Conservation (phyloP, 1,284 basidiomycete species). For the Rhodotorula sp. region DNA sequence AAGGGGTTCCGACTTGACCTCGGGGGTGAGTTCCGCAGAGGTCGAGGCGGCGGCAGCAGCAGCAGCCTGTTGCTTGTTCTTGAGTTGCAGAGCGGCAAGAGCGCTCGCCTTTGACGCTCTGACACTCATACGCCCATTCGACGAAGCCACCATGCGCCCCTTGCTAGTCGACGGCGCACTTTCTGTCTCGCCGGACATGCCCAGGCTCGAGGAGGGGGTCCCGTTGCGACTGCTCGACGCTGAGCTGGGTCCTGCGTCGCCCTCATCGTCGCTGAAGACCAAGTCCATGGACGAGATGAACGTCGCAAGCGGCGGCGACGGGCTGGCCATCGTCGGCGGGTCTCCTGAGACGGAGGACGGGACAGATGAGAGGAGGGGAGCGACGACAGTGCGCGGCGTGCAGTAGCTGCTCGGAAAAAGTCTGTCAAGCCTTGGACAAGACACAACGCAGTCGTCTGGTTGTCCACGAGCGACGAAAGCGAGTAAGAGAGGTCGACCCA, state of each 20-base stretch:
- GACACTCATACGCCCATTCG: slow-evolving; percentile 21
- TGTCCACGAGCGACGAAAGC: neutral
- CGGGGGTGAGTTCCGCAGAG: neutral
- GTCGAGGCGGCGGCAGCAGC: neutral
- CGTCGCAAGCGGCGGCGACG: slow-evolving; percentile 1
- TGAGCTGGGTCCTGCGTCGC: neutral
- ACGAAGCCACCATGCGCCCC: slow-evolving; percentile 17
- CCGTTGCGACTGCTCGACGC: slow-evolving; percentile 1
- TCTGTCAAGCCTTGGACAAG: neutral
- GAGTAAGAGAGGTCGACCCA: neutral
- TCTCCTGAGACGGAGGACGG: neutral
- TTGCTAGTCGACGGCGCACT: slow-evolving; percentile 2
- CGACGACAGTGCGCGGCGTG: neutral
- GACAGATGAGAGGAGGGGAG: neutral
- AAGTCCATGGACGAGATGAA: slow-evolving; percentile 22
- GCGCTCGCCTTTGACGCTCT: slow-evolving; percentile 21
- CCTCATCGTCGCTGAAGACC: slow-evolving; percentile 19
- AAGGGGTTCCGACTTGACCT: neutral
- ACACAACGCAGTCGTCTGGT: too few relatives aligned
- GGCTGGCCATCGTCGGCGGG: slow-evolving; percentile 7
- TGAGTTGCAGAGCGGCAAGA: slow-evolving; percentile 9
- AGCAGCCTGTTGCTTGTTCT: neutral
- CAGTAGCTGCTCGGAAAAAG: neutral
- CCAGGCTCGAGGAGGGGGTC: neutral
- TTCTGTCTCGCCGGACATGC: neutral